Base-by-base conservation (phyloP, 495 filamentous ascomycete genomes). In the Hypoxylon perforatum region DNA sequence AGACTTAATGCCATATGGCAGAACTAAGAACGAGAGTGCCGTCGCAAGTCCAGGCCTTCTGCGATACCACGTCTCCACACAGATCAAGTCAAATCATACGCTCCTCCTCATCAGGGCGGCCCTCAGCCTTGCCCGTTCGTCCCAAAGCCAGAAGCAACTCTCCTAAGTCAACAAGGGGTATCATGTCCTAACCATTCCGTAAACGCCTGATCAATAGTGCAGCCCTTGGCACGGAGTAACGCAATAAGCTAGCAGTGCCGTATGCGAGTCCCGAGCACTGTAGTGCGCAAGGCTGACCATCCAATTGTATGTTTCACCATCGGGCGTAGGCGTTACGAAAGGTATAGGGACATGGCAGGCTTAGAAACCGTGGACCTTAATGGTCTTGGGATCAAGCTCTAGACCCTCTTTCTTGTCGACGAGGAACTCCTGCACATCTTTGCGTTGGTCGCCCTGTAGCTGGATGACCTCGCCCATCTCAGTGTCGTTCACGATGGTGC, bases 381-480 rank as follows among this genome's bases (percentile, higher is more conserved):
- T 97, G 83, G 91, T 96, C 88, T 97, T 96, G 74, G 89, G 86
- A 84, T 97, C 91, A 71, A 96, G 86, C 77, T 90, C 91, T 62
- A 97, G 82, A 65, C 96, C 95, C 73, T 92, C 91, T 77, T 94
- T 92, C 85, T 96, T 93, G 82, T 96, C 91, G 82, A 88, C 88
- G 81, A 98, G 88, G 84, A 98, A 99, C 76, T 98, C 93, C 80
- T 94, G 91, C 75, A 97, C 93, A 87, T 97, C 93, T 78, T 96
- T 94, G 80, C 95, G 94, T 85, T 99, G 95, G 80, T 99, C 95
- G 71, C 95, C 95, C 81, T 99, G 95, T 73, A 99, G 87, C 85
- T 99, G 95, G 73, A 99, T 98, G 91, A 99, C 95, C 86, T 98
- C 94, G 77, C 95, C 95, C 93, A 97, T 97, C 85, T 97, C 93